Base-by-base conservation (phyloP, 495 filamentous ascomycete genomes). In the Neurospora sp. region DNA sequence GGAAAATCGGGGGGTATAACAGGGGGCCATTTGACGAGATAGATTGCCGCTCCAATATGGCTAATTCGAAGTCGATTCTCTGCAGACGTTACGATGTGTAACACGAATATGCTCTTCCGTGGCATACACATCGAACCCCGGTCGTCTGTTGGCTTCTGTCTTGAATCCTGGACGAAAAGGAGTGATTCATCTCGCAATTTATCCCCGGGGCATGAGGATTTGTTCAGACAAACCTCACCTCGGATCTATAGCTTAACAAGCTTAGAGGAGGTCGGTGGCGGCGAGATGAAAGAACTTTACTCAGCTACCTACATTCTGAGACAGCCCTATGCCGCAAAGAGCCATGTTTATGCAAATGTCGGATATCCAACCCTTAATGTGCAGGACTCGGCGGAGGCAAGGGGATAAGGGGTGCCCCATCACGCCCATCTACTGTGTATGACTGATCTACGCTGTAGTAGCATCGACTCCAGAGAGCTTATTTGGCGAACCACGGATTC, bases 31-130 rank as follows among this genome's bases (percentile, higher is more conserved):
- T 35, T 66, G 54, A 11, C 23, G 54, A 62, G 73, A 70, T 70
- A 72, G 74, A 76, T 75, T 77, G 76, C 73, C 74, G 77, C 75
- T 77, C 75, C 75, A 74, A 76, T 71, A 46, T 72, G 75, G 77
- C 74, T 77, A 73, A 77, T 80, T 66, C 54, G 2, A 66, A 35
- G 27, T 37, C 31, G 54, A 12, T 62, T 62, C 54, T 62, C 14
- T 35, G 23, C 23, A 62, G 54, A 31, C 54, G 23, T 62, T 62
- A 31, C 23, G 27, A 18, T 16, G 54, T 62, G 54, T 35, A 62
- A 62, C 12, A 62, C 23, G 27, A 35, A 62, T 35, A 35, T 31
- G 54, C 54, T 16, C 54, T 31, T 35, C 54, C 54, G 54, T 31
- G 54, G 6, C 54, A 62, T 62, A 35, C 54, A 35, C 54, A 62